Evolutionary conservation across 495 filamentous ascomycete genomes (phyloP).

Genomic region (Tricharina praecox): DNA sequence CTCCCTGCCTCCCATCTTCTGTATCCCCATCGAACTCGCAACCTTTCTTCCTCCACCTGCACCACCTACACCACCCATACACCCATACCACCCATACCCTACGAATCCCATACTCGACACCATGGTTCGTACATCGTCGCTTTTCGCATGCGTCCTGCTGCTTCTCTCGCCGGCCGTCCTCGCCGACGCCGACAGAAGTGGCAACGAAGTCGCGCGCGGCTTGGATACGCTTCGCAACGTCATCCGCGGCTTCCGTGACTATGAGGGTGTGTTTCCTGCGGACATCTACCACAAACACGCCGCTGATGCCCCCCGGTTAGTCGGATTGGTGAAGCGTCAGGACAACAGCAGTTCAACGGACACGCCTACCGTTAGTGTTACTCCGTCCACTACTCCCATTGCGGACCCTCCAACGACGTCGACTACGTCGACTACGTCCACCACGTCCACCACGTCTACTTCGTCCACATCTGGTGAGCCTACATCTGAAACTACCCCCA

Average conservation of each 20-base stretch:
- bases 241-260: too few species aligned
- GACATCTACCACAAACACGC: constrained; percentile 35
- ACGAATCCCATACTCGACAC: too few species aligned
- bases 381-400: neutral
- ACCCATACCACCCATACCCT: too few species aligned
- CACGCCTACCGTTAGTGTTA: constrained; percentile 4
- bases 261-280: constrained; percentile 35
- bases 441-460: constrained; percentile 2
- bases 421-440: constrained; percentile 1
- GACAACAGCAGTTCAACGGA: constrained; percentile 24
- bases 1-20: neutral
- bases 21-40: neutral
- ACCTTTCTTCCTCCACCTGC: constrained; percentile 3
- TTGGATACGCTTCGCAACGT: too few species aligned
- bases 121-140: neutral
- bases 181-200: constrained; percentile 21
- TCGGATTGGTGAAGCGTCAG: constrained; percentile 33
- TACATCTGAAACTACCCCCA: constrained; percentile 3
- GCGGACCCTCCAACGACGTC: constrained; percentile 3
- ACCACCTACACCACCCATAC: too few species aligned
- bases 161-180: constrained; percentile 25
- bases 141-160: constrained; percentile 17
- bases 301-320: constrained; percentile 30
- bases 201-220: constrained; percentile 31
- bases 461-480: constrained; percentile 4